Percentiles rank a stretch among this genome's conserved stretches.
phyloP scores from a whole-genome alignment of 805 yeast species.

The Sporopachydermia lactativora region DNA sequence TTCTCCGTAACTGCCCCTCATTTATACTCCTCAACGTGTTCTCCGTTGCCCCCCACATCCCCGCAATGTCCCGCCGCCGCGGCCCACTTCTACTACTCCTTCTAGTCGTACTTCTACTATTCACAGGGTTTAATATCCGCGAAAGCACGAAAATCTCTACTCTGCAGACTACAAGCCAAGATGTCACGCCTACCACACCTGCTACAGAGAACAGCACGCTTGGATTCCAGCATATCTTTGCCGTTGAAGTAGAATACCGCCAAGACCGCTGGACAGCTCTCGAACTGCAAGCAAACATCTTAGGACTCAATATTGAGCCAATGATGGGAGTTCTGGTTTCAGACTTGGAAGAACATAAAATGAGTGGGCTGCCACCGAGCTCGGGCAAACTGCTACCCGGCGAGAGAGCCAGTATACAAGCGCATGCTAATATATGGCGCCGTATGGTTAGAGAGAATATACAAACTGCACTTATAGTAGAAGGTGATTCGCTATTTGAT shows the following conservation, averaged over 20 bases:
- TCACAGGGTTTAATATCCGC: no score
- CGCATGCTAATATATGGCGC: neutral
- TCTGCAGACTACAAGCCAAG: no score
- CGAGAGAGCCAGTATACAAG: neutral
- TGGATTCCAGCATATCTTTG: slow-evolving; percentile 3
- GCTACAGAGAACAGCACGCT: slow-evolving; percentile 1
- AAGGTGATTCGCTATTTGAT: neutral
- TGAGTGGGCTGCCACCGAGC: slow-evolving; percentile 1
- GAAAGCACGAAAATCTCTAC: no score
- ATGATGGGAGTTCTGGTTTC: neutral
- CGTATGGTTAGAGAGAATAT: neutral
- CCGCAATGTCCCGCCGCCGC: no score
- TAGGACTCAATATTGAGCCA: neutral
- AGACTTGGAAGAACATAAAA: neutral
- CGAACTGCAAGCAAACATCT: neutral
- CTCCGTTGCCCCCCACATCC: no score
- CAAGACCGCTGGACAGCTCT: neutral
- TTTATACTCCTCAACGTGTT: no score
- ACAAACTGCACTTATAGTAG: neutral
- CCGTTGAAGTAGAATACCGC: neutral
- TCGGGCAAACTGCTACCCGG: neutral
- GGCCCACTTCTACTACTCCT: no score
- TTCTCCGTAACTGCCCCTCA: no score
- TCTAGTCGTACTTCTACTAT: no score
- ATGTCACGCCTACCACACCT: no score